Conservation (phyloP, 1,284 basidiomycete genomes). For the Rugiboletus extremiorientalis region DNA sequence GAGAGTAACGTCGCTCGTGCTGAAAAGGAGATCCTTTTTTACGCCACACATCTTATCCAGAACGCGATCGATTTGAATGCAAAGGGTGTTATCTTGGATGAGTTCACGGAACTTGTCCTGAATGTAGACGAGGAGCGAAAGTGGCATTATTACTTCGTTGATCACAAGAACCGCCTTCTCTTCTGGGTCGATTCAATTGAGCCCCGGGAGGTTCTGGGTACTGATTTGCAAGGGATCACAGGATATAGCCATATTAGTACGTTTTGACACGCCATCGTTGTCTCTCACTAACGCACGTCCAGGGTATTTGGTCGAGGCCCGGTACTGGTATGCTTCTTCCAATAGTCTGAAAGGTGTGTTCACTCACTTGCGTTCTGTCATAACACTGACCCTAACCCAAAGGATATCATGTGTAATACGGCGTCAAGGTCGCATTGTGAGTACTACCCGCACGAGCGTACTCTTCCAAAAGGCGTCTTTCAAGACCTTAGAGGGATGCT, state of each 20-base stretch:
- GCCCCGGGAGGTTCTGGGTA: neutral
- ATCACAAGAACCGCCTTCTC: conserved; percentile 15
- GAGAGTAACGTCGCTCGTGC: conserved; percentile 9
- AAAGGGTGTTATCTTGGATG: too few relatives aligned
- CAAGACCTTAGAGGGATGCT: conserved; percentile 17
- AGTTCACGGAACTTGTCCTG: neutral
- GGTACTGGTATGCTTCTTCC: conserved; percentile 13
- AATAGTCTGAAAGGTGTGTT: neutral
- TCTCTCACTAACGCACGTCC: neutral
- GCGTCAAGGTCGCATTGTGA: conserved; percentile 19
- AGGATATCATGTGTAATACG: neutral
- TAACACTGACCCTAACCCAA: neutral
- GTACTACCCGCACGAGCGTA: conserved; percentile 15
- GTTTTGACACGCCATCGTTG: neutral
- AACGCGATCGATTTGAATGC: neutral
- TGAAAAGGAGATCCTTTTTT: neutral
- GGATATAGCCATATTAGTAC: conserved; percentile 15
- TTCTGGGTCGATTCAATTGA: conserved; percentile 15
- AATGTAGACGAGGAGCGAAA: neutral
- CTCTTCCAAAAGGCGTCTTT: neutral
- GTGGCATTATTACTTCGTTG: conserved; percentile 21
- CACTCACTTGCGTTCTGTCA: neutral
- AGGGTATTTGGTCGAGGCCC: conserved; percentile 17
- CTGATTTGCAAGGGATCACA: neutral
- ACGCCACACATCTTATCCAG: neutral